phyloP scores from a whole-genome alignment of 371 early-diverging fungal species.

The Lichtheimia ramosa region DNA sequence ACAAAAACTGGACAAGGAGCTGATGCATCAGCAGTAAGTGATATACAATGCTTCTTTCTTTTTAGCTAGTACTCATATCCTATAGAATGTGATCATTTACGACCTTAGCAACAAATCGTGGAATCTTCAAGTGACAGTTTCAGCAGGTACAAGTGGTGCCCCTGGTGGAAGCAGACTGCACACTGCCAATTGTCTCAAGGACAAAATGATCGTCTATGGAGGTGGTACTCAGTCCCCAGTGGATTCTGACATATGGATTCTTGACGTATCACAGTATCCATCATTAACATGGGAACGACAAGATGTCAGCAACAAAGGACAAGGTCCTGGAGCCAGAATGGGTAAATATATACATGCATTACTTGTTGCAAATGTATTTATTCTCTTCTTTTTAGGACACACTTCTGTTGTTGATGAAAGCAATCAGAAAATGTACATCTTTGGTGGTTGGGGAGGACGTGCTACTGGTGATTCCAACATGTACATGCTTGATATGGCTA shows the following conservation, averaged over 20 bases:
- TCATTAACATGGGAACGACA: slow-evolving; percentile 30
- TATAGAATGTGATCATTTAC: slow-evolving; percentile 21
- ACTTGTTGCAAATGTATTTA: neutral
- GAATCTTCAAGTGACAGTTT: slow-evolving; percentile 34
- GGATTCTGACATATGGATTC: slow-evolving; percentile 47
- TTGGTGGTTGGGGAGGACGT: slow-evolving; percentile 32
- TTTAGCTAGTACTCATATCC: neutral
- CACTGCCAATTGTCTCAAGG: slow-evolving; percentile 42
- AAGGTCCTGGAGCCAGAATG: slow-evolving; percentile 44
- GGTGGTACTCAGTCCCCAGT: slow-evolving; percentile 42
- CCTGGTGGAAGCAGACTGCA: slow-evolving; percentile 45
- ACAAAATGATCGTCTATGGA: slow-evolving; percentile 46
- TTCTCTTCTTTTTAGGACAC: slow-evolving; percentile 26
- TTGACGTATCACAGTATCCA: slow-evolving; percentile 41
- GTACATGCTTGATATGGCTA: slow-evolving; percentile 20
- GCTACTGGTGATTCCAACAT: slow-evolving; percentile 23
- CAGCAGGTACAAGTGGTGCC: slow-evolving; percentile 14
- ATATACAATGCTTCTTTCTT: neutral
- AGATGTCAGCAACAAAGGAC: slow-evolving; percentile 20
- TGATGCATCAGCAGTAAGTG: slow-evolving; percentile 29
- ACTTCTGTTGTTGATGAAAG: slow-evolving; percentile 30
- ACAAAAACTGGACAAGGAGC: slow-evolving; percentile 38
- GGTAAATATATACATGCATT: slow-evolving; percentile 24
- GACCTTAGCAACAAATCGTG: slow-evolving; percentile 29
- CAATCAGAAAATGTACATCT: slow-evolving; percentile 21